Base-by-base conservation (phyloP, 2,329 filamentous ascomycete genomes). In the Xylaria sp. region DNA sequence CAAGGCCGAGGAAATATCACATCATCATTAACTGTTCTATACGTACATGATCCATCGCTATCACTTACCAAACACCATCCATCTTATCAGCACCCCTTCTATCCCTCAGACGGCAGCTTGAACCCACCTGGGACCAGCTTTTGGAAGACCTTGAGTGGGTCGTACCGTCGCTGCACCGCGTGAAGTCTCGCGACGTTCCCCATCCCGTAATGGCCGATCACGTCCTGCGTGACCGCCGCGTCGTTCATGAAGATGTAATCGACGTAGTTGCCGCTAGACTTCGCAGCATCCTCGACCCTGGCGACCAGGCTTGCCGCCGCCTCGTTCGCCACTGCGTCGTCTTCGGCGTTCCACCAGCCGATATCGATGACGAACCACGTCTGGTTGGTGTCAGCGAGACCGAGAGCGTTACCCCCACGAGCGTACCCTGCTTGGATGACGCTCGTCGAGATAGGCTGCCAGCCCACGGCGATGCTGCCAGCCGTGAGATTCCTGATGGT, bases 391-490 rank as follows among this genome's bases (percentile, higher is more conserved):
- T 63, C 54, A 28, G 72, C 63, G 14, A 76, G 63, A 3, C 72
- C 73, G 19, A 76, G 64, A 1, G 72, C 69, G 62, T 76, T 75
- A 31, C 73, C 74, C 28, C 72, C 72, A 21, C 61, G 65, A 4
- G 49, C 63, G 33, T 64, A 57, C 47, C 72, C 72, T 25, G 71
- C 72, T 19, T 63, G 57, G 8, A 73, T 66, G 15, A 67, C 68
- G 57, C 63, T 74, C n/a, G 65, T 65, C 7, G 71, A 72, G 54
- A 76, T 74, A 4, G 73, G 73, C 54, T 76, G 73, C 63, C 69
- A 69, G 45, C 70, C 71, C 37, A 76, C 70, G 23, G 70, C 73
- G 23, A 75, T 55, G 31, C 71, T 72, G 40, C 70, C 73, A 31
- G 67, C 68, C 33, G 66, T 69, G 21, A 73, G 58, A 40, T 65